Percentiles rank a stretch among this genome's conserved stretches.
Evolutionary conservation across 805 yeast genomes (phyloP).

Genomic region (Candida ficus): DNA sequence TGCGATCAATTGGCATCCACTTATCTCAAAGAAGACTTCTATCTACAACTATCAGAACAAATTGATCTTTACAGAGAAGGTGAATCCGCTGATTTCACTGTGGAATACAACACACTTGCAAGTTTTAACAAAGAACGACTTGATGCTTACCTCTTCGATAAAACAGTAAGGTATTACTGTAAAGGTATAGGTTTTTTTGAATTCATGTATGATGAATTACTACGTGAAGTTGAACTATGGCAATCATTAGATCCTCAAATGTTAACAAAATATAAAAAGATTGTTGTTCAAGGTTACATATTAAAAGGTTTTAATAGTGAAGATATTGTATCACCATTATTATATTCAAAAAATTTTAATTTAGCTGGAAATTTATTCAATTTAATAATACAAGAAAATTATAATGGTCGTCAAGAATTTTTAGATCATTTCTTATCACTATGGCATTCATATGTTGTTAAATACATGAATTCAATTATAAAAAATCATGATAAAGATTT

Average conservation of each 20-base stretch:
- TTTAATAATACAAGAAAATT: conserved; percentile 6
- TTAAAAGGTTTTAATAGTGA: conserved; percentile 9
- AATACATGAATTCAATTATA: conserved; percentile 7
- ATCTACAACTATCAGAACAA: too few relatives aligned
- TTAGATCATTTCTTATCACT: background rate
- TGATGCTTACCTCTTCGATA: too few relatives aligned
- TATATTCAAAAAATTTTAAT: conserved; percentile 7
- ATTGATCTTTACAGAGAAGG: too few relatives aligned
- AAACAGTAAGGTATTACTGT: too few relatives aligned
- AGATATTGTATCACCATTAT: conserved; percentile 10
- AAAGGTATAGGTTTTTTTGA: too few relatives aligned
- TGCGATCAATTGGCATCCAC: conserved; percentile 2
- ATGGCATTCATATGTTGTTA: conserved; percentile 15
- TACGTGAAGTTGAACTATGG: conserved; percentile 17
- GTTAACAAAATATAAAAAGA: background rate
- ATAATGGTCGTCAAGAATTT: background rate
- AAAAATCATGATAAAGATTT: conserved; percentile 8
- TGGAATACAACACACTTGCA: too few relatives aligned
- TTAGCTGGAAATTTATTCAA: conserved; percentile 9
- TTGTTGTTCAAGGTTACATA: conserved; percentile 4
- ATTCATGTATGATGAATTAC: too few relatives aligned
- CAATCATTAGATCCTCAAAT: background rate
- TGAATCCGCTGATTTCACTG: too few relatives aligned
- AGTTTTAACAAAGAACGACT: too few relatives aligned
- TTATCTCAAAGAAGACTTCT: conserved; percentile 2